Base-by-base conservation (phyloP, 1,139 yeast genomes). In the Protomyces pachydermus region DNA sequence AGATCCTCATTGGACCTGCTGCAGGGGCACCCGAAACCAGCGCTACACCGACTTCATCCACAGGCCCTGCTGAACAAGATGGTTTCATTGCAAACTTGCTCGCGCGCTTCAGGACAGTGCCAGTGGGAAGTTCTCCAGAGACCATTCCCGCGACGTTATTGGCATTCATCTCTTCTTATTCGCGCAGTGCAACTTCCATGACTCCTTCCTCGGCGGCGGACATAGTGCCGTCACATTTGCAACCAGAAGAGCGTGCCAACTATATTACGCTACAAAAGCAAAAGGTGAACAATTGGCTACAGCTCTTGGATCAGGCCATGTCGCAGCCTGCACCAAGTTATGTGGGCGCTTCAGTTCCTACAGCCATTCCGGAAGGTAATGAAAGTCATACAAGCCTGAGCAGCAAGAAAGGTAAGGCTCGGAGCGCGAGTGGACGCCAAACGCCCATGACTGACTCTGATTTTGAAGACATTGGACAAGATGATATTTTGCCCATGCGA, bases 61-160 rank as follows among this genome's bases (percentile, higher is more conserved):
- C 57, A 9, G 35, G 35, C 9, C 32, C 32, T 5, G 32, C 8
- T 28, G 54, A 23, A 14, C 16, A n/a, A n/a, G 56, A 51, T 4
- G 56, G 62, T 23, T 58, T 50, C 35, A 23, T 58, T 10, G 39
- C 52, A 10, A 51, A 46, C 3, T 50, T 58, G 28, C 42, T 58
- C 12, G 51, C 62, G 14, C 56, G 62, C 14, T 58, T 58, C 52
- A 37, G 53, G 23, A 58, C 62, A 10, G 56, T 52, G 28, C 56
- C 62, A 12, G 54, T 58, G 14, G 62, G 56, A 4, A n/a, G 32
- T 6, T 28, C 52, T 8, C 34, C 56, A 2, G 62, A 58, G 50
- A 18, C 54, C 1, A 38, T 52, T 10, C 56, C 62, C 3, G 20
- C 62, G n/a, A 28, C 56, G n/a, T 34, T 58, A 34, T 25, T 42